Evolutionary conservation across 257 asterid species (phyloP).

Genomic region (Solanum corneliomulleri): DNA sequence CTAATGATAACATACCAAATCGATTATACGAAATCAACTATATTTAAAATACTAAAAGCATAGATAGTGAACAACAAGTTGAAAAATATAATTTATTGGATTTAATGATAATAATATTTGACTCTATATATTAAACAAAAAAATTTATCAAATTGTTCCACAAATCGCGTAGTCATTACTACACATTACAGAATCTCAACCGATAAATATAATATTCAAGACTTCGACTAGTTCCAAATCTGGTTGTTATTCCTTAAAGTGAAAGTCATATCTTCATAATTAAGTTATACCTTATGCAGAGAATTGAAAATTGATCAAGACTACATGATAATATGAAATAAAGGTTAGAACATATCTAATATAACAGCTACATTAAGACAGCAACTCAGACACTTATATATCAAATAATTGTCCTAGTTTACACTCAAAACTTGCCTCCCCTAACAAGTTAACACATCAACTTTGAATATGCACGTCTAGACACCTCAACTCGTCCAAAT

Average conservation of each 20-base stretch:
- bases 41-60: no score
- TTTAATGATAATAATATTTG: no score
- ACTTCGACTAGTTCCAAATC: neutral
- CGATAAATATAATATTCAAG: neutral
- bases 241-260: neutral
- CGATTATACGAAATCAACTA: no score
- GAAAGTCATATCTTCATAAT: neutral
- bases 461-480: neutral
- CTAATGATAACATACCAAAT: no score
- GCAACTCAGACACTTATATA: neutral
- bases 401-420: neutral
- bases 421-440: neutral
- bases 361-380: neutral
- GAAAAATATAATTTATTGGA: no score
- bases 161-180: neutral
- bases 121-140: no score
- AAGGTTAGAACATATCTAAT: neutral
- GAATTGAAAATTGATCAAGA: neutral
- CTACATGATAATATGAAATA: neutral
- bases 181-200: neutral
- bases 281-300: neutral
- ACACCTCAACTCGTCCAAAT: neutral
- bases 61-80: no score
- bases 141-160: neutral
- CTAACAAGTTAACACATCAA: neutral